These are phyloP conservation scores for Phaseolus lunatus DNA, from an alignment of 306 rosid species.

Conservation along the genomic window DNA sequence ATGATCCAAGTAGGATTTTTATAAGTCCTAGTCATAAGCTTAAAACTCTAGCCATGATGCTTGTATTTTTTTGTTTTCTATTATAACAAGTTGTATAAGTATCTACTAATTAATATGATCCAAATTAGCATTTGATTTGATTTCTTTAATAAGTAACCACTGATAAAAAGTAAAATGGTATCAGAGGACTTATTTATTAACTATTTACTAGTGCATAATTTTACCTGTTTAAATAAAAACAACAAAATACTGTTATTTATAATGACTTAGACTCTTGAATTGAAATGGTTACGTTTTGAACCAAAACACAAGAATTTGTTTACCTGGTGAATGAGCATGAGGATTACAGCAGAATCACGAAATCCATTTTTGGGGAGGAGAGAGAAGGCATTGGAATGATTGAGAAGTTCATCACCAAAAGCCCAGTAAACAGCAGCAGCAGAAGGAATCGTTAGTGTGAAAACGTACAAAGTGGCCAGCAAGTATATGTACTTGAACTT, in stretches of 20 bases:
- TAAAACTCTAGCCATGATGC: no score
- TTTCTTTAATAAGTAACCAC: background rate
- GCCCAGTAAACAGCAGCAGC: conserved; percentile 94
- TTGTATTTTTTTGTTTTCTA: no score
- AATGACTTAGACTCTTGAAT: background rate
- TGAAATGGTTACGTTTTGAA: background rate
- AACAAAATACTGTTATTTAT: background rate
- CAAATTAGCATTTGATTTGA: background rate
- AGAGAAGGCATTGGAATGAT: conserved; percentile 91
- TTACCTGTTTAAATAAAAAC: background rate
- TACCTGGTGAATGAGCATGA: conserved; percentile 98
- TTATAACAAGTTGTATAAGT: background rate
- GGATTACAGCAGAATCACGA: conserved; percentile 87
- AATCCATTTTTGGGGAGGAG: conserved; percentile 81
- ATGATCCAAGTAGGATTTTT: no score
- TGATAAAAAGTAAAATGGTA: background rate
- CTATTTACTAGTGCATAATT: background rate
- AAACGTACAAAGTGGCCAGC: conserved; percentile 88
- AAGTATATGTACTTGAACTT: conserved; percentile 90
- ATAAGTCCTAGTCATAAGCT: no score
- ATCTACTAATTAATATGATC: background rate
- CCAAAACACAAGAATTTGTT: conserved; percentile 1
- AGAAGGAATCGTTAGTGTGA: conserved; percentile 88
- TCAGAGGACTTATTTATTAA: background rate
- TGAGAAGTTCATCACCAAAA: conserved; percentile 83